These are phyloP conservation scores for Magnaporthiopsis poae DNA, from an alignment of 2,329 filamentous ascomycete species.

Conservation along the genomic window DNA sequence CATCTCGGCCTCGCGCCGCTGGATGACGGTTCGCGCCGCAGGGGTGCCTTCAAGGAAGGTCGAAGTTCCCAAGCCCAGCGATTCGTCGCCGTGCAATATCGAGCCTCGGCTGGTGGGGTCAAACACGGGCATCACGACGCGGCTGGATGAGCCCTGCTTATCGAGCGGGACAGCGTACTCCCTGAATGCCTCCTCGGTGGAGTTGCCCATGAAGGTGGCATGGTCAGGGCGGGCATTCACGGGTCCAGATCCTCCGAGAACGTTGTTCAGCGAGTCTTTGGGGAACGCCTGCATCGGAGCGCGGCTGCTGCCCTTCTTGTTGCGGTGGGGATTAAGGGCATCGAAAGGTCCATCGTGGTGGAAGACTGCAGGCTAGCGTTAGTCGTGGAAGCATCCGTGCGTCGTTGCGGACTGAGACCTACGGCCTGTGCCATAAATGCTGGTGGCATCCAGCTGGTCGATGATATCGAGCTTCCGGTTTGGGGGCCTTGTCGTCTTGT, in stretches of 20 bases:
- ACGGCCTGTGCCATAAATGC: conserved; percentile 89
- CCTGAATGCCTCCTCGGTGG: conserved; percentile 72
- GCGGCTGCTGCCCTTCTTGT: conserved; percentile 68
- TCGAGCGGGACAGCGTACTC: conserved; percentile 43
- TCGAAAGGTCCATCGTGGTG: conserved; percentile 97
- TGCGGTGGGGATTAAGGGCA: conserved; percentile 88
- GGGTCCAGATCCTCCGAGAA: conserved; percentile 76
- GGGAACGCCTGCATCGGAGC: conserved; percentile 97
- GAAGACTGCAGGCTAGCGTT: conserved; percentile 53
- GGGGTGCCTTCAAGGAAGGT: conserved; percentile 93
- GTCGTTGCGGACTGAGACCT: conserved; percentile 30
- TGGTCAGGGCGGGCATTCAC: conserved; percentile 74
- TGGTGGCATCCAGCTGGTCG: conserved; percentile 90
- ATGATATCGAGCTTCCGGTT: conserved; percentile 69
- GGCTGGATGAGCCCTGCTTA: conserved; percentile 26
- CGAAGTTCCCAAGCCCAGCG: conserved; percentile 75
- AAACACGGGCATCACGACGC: conserved; percentile 43
- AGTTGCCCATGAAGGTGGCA: conserved; percentile 72
- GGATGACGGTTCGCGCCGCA: conserved; percentile 69
- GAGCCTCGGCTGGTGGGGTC: conserved; percentile 60
- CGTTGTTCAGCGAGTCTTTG: conserved; percentile 84
- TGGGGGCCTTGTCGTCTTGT: conserved; percentile 35
- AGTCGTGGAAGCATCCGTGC: background rate
- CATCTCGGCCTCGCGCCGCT: conserved; percentile 62
- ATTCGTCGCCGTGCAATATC: conserved; percentile 74